Percentiles rank a stretch among this genome's conserved stretches.
phyloP scores from a whole-genome alignment of 306 rosid genomes.

The Pyrus pyrifolia region DNA sequence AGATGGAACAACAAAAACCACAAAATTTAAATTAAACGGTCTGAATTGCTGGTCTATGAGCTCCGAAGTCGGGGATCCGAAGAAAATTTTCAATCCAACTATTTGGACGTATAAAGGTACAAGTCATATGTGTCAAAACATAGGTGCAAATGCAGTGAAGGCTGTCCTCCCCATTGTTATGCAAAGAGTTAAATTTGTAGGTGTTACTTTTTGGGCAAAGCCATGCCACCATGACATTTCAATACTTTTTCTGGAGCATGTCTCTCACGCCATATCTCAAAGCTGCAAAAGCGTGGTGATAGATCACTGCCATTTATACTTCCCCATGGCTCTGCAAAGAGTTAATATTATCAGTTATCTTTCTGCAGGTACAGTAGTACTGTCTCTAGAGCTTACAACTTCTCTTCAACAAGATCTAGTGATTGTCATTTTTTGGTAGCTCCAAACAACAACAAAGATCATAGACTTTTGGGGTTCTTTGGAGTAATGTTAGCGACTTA shows the following conservation, averaged over 20 bases:
- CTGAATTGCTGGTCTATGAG: too few relatives aligned
- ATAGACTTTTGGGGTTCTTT: too few relatives aligned
- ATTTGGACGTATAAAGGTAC: background rate
- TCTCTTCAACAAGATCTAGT: background rate
- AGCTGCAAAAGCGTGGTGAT: background rate
- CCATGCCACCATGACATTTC: background rate
- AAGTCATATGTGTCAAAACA: background rate
- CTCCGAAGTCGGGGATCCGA: too few relatives aligned
- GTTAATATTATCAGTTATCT: background rate
- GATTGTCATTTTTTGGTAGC: background rate
- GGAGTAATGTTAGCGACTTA: background rate
- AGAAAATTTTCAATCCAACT: too few relatives aligned
- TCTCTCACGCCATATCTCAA: background rate
- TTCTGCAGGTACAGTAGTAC: background rate
- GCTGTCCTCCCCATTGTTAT: background rate
- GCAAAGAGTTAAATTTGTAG: background rate
- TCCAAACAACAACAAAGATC: background rate
- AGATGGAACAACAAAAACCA: too few relatives aligned
- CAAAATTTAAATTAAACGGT: too few relatives aligned
- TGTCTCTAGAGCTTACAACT: too few relatives aligned
- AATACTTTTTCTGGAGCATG: background rate
- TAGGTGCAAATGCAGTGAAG: background rate
- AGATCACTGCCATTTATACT: too few relatives aligned
- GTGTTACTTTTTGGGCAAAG: background rate
- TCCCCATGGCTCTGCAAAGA: background rate